Base-by-base conservation (phyloP, 116 monocot genomes). In the Zostera marina region DNA sequence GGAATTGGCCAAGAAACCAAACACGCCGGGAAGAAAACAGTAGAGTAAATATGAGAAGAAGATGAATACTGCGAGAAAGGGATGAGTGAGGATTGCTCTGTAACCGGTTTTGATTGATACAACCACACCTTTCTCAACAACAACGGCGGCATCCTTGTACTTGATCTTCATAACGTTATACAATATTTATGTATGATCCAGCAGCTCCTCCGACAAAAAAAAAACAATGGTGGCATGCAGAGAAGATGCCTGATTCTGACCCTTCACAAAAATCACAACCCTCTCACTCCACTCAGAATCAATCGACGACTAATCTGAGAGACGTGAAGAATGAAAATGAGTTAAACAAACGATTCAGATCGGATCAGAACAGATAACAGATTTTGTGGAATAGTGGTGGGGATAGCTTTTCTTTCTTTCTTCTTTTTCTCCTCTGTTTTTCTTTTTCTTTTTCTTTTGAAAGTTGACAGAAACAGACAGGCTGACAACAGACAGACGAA, bases 1-100 rank as follows among this genome's bases (percentile, higher is more conserved):
- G 8, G 73, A 70, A 20, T 72, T 77, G 7, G 80, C 62, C 23
- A 83, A 65, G 61, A 83, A 76, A 13, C 61, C 26, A 53, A 83
- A 83, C 16, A 88, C 54, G 41, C 45, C 53, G 17, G 83, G 83
- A 38, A 68, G 73, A 23, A 7, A 75, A 51, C 39, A 69, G 63
- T 75, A 70, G 44, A 88, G 16, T 7, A 78, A 17, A 60, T 69
- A 53, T 23, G 78, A 26, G 56, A 83, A 71, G 15, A 75, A 12
- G 25, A 42, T 24, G 11, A 75, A 21, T 25, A 59, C 47, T 20
- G 46, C 62, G 44, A 83, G 40, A 52, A 75, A 70, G 0, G 80
- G 77, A 66, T 88, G 77, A 44, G 75, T 66, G 61, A 44, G 46
- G 23, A 52, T 55, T 49, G 26, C 63, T 66, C 62, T 61, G 43